phyloP scores from a whole-genome alignment of 345 rosid genomes.

The Eucalyptus cladocalyx region DNA sequence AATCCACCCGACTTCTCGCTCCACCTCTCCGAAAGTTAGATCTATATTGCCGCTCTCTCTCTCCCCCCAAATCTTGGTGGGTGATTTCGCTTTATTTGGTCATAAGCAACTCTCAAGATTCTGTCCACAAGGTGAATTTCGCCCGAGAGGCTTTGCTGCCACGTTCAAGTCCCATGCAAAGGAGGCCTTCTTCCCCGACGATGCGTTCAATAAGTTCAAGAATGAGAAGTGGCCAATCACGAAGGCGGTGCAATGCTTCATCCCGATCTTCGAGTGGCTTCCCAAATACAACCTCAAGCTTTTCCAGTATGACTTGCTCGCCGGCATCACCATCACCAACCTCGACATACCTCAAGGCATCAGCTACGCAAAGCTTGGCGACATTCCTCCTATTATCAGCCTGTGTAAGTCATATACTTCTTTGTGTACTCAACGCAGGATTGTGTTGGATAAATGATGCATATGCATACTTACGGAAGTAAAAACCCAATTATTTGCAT shows the following conservation, averaged over 20 bases:
- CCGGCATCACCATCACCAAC: slow-evolving; percentile 84
- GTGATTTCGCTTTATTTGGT: neutral
- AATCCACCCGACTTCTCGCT: neutral
- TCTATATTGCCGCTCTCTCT: neutral
- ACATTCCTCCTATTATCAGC: neutral
- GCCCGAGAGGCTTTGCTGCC: slow-evolving; percentile 24
- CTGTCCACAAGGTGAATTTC: slow-evolving; percentile 29
- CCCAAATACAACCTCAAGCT: slow-evolving; percentile 35
- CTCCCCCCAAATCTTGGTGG: neutral
- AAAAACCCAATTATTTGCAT: no score
- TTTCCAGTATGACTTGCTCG: slow-evolving; percentile 53
- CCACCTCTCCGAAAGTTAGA: neutral
- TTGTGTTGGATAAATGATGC: no score
- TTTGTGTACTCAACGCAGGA: no score
- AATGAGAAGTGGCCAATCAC: neutral
- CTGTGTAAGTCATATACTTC: no score
- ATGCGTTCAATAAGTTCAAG: slow-evolving; percentile 43
- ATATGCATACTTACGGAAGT: no score
- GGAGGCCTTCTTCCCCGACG: slow-evolving; percentile 75
- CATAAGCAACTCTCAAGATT: neutral
- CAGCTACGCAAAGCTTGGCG: slow-evolving; percentile 84
- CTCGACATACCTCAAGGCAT: slow-evolving; percentile 95
- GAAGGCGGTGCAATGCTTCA: slow-evolving; percentile 40
- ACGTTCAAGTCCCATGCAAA: slow-evolving; percentile 41
- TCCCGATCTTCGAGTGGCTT: slow-evolving; percentile 68